These are phyloP conservation scores for Rhypophila decipiens DNA, from an alignment of 495 filamentous ascomycete species.

Conservation along the genomic window DNA sequence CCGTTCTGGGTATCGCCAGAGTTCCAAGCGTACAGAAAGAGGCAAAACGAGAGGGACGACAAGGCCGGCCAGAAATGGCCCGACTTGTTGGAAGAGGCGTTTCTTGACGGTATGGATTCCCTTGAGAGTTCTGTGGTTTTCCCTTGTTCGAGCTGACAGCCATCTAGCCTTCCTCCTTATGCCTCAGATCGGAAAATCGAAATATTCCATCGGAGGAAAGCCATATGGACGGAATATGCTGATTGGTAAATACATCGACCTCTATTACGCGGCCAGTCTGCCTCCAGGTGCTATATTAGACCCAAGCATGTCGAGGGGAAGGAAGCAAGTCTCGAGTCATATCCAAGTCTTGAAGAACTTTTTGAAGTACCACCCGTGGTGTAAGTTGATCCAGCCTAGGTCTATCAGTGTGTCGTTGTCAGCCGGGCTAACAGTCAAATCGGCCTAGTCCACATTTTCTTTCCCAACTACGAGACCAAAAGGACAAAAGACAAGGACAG, in stretches of 20 bases:
- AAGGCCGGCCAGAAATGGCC: conserved; percentile 62
- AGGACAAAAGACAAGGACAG: conserved; percentile 13
- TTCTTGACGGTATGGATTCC: conserved; percentile 71
- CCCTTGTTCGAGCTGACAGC: conserved; percentile 7
- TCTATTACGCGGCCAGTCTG: conserved; percentile 36
- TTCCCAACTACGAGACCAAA: conserved; percentile 28
- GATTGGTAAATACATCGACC: conserved; percentile 74
- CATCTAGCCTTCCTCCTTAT: conserved; percentile 70
- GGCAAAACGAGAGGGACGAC: conserved; percentile 52
- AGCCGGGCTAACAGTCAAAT: conserved; percentile 5
- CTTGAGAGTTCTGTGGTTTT: background rate
- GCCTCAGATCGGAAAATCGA: conserved; percentile 74
- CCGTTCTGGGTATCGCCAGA: conserved; percentile 43
- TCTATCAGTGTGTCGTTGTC: background rate
- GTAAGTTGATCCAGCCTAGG: conserved; percentile 12
- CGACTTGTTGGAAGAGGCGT: conserved; percentile 75
- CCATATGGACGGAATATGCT: conserved; percentile 86
- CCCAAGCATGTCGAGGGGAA: conserved; percentile 37
- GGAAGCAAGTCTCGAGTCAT: conserved; percentile 95
- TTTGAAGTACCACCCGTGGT: conserved; percentile 35
- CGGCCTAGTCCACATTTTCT: conserved; percentile 41
- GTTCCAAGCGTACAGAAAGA: conserved; percentile 64
- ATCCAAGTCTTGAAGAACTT: conserved; percentile 93
- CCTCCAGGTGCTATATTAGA: conserved; percentile 27
- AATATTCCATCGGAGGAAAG: conserved; percentile 64